Conservation (phyloP, 306 rosid species). For the Pterocarpus santalinus region DNA sequence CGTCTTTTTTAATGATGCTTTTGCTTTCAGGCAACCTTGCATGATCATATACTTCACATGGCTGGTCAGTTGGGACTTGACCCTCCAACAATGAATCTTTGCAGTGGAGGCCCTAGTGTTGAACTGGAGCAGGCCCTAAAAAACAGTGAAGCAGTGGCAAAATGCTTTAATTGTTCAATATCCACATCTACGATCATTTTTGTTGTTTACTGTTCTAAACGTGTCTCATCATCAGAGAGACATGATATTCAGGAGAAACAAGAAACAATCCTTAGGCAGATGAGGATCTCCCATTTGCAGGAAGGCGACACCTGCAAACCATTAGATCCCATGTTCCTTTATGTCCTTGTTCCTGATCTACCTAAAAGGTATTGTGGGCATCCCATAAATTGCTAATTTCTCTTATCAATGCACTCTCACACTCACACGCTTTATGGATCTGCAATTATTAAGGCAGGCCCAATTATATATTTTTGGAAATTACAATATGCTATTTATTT, state of each 20-base stretch:
- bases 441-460: not conserved
- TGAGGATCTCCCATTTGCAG: constrained; percentile 53
- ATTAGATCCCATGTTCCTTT: constrained; percentile 69
- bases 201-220: constrained; percentile 77
- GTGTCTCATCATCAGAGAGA: constrained; percentile 59
- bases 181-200: constrained; percentile 71
- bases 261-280: constrained; percentile 63
- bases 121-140: constrained; percentile 83
- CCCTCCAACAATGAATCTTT: constrained; percentile 90
- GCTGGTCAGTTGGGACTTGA: constrained; percentile 98
- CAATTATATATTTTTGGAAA: constrained; percentile 5
- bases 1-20: constrained; percentile 29
- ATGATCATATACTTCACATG: constrained; percentile 90
- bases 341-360: constrained; percentile 82
- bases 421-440: constrained; percentile 24
- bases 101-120: constrained; percentile 69
- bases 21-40: constrained; percentile 84
- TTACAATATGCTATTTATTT: constrained; percentile 10
- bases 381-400: not conserved
- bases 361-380: constrained; percentile 74
- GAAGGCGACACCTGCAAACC: constrained; percentile 48
- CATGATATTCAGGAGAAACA: constrained; percentile 62
- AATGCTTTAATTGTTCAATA: constrained; percentile 77
- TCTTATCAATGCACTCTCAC: constrained; percentile 11
- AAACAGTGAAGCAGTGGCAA: constrained; percentile 96